phyloP scores from a whole-genome alignment of 2,329 filamentous ascomycete species.

The Coniosporium tulheliwenetii region DNA sequence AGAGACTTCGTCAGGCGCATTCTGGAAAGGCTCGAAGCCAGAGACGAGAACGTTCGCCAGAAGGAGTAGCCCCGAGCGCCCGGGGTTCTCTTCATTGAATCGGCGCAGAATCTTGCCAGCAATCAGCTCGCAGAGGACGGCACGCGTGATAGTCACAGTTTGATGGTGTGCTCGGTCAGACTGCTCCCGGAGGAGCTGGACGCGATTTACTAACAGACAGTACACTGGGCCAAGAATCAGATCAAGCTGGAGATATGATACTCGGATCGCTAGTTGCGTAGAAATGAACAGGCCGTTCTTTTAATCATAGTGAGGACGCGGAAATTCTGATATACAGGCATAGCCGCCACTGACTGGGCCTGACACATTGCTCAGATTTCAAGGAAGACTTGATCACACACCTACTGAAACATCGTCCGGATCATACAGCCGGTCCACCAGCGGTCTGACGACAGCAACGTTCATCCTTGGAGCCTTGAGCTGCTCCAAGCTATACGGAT shows the following conservation, averaged over 20 bases:
- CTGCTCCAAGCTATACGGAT: constrained; percentile 58
- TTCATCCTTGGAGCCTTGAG: constrained; percentile 71
- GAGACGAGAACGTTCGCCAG: constrained; percentile 69
- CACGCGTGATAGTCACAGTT: constrained; percentile 65
- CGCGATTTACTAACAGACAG: constrained; percentile 67
- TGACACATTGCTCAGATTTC: too few relatives aligned
- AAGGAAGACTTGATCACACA: constrained; percentile 17
- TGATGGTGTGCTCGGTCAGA: constrained; percentile 60
- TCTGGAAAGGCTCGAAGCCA: constrained; percentile 75
- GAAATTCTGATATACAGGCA: too few relatives aligned
- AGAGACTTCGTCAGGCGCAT: constrained; percentile 53
- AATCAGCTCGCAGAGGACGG: constrained; percentile 64
- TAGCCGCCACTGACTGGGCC: too few relatives aligned
- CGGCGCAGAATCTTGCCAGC: constrained; percentile 63
- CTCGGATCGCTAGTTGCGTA: too few relatives aligned
- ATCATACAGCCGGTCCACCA: constrained; percentile 73
- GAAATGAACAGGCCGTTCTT: too few relatives aligned
- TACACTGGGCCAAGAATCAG: constrained; percentile 40
- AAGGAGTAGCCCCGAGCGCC: constrained; percentile 52
- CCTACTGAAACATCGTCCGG: constrained; percentile 64
- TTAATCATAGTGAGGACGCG: too few relatives aligned
- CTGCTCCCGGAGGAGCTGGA: constrained; percentile 67
- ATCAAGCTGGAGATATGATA: too few relatives aligned
- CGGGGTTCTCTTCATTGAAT: constrained; percentile 63
- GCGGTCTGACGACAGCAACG: constrained; percentile 58